Percentiles rank a stretch among this genome's conserved stretches.
Conservation (phyloP, 371 early-diverging fungal genomes). For the Rhizomucor miehei region DNA sequence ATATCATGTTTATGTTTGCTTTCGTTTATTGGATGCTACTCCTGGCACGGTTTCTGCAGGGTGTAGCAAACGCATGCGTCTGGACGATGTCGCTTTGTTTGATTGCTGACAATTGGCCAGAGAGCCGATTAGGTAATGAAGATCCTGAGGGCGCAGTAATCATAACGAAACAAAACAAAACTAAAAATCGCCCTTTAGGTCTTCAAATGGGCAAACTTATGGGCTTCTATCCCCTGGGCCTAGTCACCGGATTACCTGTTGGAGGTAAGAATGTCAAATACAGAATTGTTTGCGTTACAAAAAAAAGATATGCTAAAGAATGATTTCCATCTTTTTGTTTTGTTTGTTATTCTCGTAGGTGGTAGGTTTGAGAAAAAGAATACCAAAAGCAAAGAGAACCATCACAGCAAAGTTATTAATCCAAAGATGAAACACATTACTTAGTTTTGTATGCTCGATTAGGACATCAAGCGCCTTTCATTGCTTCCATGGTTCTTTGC, state of each 20-base stretch:
- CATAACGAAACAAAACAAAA: neutral
- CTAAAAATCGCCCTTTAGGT: constrained; percentile 12
- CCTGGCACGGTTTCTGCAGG: constrained; percentile 65
- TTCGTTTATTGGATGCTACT: constrained; percentile 54
- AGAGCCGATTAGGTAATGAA: constrained; percentile 45
- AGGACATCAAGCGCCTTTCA: constrained; percentile 69
- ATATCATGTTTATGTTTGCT: constrained; percentile 60
- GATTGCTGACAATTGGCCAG: constrained; percentile 62
- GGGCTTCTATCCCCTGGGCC: constrained; percentile 61
- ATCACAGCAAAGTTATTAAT: neutral
- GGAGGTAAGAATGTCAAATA: constrained; percentile 41
- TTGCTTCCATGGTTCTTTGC: constrained; percentile 65
- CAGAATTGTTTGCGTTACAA: neutral
- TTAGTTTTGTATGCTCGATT: constrained; percentile 56
- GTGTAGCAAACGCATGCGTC: constrained; percentile 60
- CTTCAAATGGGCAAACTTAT: constrained; percentile 65
- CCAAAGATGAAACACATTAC: neutral
- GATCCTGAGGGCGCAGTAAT: neutral
- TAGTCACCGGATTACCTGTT: constrained; percentile 59
- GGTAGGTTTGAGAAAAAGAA: neutral
- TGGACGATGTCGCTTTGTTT: constrained; percentile 64
- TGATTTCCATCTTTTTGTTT: neutral
- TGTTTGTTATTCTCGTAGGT: neutral
- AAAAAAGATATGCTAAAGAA: constrained; percentile 1
- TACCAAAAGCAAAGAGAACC: neutral